phyloP scores from a whole-genome alignment of 306 rosid genomes.

The Vigna reflexopilosa region DNA sequence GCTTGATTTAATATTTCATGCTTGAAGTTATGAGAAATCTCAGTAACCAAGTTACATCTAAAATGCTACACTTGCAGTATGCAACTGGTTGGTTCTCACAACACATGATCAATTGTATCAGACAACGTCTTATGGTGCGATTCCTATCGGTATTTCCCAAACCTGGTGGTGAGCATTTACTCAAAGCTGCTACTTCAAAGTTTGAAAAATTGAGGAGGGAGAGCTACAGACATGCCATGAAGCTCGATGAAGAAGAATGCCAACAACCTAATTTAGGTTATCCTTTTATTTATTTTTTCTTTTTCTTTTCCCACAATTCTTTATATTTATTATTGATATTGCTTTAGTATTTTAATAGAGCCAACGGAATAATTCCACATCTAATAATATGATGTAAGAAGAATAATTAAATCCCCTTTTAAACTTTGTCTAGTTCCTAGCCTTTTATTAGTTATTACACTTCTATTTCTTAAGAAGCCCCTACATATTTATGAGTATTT shows the following conservation, averaged over 20 bases:
- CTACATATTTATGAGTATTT: constrained; percentile 5
- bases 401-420: constrained; percentile 21
- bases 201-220: constrained; percentile 80
- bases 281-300: not conserved
- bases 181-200: constrained; percentile 67
- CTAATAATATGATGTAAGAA: constrained; percentile 21
- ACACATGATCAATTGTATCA: constrained; percentile 61
- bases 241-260: constrained; percentile 54
- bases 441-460: constrained; percentile 22
- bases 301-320: constrained; percentile 5
- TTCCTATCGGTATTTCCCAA: constrained; percentile 75
- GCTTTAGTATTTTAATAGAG: constrained; percentile 18
- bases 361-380: constrained; percentile 15
- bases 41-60: constrained; percentile 32
- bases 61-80: constrained; percentile 58
- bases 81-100: constrained; percentile 85
- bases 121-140: constrained; percentile 75
- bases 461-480: constrained; percentile 6
- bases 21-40: constrained; percentile 25
- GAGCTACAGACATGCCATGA: constrained; percentile 48
- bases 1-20: constrained; percentile 13
- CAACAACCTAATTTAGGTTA: constrained; percentile 70
- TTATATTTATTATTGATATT: constrained; percentile 23
- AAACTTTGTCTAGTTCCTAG: constrained; percentile 9
- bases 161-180: constrained; percentile 66